Percentiles rank a stretch among this genome's conserved stretches.
These are phyloP conservation scores for Phaeosphaeria sp. DNA, from an alignment of 2,329 filamentous ascomycete species.

Conservation along the genomic window DNA sequence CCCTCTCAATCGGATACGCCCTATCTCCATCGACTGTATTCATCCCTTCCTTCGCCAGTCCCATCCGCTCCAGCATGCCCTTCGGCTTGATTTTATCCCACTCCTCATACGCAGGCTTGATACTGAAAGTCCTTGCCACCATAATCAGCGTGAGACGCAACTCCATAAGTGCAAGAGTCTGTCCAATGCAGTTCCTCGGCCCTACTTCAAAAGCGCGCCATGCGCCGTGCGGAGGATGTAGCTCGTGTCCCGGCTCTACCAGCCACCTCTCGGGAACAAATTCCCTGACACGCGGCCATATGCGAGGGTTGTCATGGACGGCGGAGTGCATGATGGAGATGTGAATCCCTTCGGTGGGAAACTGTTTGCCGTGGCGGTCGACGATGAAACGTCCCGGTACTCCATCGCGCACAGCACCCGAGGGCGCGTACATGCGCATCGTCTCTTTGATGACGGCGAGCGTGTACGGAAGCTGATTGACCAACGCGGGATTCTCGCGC, in stretches of 20 bases:
- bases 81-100: slow-evolving; percentile 17
- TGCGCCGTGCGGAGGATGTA: slow-evolving; percentile 15
- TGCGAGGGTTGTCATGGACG: slow-evolving; percentile 23
- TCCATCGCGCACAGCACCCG: slow-evolving; percentile 33
- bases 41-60: slow-evolving; percentile 15
- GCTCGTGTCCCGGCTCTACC: slow-evolving; percentile 3
- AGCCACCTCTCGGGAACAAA: slow-evolving; percentile 36
- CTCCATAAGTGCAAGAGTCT: slow-evolving; percentile 45
- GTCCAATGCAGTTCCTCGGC: slow-evolving; percentile 47
- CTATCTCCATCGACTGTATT: slow-evolving; percentile 4
- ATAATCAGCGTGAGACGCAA: slow-evolving; percentile 17
- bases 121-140: slow-evolving; percentile 11
- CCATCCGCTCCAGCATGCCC: slow-evolving; percentile 10
- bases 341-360: slow-evolving; percentile 15
- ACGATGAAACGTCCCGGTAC: slow-evolving; percentile 3
- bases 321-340: slow-evolving; percentile 13
- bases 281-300: slow-evolving; percentile 14
- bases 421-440: slow-evolving; percentile 39
- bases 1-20: slow-evolving; percentile 9
- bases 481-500: slow-evolving; percentile 19
- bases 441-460: slow-evolving; percentile 45
- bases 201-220: slow-evolving; percentile 50
- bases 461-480: slow-evolving; percentile 37
- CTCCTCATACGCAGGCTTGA: slow-evolving; percentile 17
- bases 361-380: slow-evolving; percentile 7